A percentile compares a stretch with the other conserved stretches of the same genome.
Evolutionary conservation across 139 green algal genomes (phyloP).

Genomic region (Bryopsis sp.): DNA sequence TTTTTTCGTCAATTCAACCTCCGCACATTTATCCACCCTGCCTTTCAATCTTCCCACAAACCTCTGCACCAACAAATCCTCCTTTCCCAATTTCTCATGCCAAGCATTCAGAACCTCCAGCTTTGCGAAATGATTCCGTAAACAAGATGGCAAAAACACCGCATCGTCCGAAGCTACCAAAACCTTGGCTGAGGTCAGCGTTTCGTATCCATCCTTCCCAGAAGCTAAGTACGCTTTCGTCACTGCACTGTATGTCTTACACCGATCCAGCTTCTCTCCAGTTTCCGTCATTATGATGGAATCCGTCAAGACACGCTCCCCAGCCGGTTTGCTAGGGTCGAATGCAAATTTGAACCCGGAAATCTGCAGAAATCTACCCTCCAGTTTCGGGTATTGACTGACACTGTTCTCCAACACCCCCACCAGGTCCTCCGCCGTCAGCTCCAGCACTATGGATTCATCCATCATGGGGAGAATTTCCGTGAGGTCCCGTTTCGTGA

Average conservation of each 20-base stretch:
- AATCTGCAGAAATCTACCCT: conserved; percentile 62
- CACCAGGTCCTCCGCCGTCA: conserved; percentile 44
- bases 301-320: conserved; percentile 31
- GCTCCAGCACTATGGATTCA: conserved; percentile 38
- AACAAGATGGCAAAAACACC: neutral
- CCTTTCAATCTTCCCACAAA: no score
- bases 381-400: conserved; percentile 42
- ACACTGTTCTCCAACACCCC: conserved; percentile 59
- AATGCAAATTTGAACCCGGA: conserved; percentile 52
- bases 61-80: no score
- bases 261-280: conserved; percentile 32
- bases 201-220: conserved; percentile 63
- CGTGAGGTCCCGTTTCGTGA: conserved; percentile 51
- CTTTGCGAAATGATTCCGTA: neutral
- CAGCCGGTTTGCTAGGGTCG: conserved; percentile 34
- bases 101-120: neutral
- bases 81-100: no score
- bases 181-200: conserved; percentile 20
- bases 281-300: conserved; percentile 32
- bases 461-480: conserved; percentile 67
- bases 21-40: no score
- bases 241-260: conserved; percentile 36
- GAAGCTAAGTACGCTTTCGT: conserved; percentile 63
- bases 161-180: neutral
- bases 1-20: no score